phyloP scores from a whole-genome alignment of 495 filamentous ascomycete genomes.

The Podospora pseudocomata region DNA sequence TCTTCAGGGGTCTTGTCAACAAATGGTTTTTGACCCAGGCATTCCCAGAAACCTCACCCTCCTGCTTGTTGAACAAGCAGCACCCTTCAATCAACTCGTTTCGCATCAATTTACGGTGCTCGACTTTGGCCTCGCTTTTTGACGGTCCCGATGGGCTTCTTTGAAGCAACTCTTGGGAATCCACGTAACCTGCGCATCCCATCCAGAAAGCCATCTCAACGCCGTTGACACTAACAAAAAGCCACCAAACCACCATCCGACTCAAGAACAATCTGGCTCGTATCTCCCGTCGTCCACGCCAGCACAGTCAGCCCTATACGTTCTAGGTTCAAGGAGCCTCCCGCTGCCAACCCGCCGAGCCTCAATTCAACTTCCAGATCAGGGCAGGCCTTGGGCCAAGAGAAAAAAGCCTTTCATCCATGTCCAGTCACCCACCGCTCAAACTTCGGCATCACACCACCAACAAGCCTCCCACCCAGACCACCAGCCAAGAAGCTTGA shows the following conservation, averaged over 20 bases:
- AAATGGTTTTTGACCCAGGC: neutral
- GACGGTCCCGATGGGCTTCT: neutral
- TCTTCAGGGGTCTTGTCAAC: neutral
- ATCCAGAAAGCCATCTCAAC: neutral
- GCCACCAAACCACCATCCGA: neutral
- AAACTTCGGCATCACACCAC: neutral
- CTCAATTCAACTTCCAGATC: neutral
- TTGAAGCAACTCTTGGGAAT: neutral
- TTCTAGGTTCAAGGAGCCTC: neutral
- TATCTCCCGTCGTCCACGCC: neutral
- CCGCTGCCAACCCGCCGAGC: neutral
- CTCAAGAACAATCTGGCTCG: neutral
- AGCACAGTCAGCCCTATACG: neutral
- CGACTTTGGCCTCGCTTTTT: neutral
- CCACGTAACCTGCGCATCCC: neutral
- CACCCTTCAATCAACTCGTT: neutral
- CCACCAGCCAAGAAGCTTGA: neutral
- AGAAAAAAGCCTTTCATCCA: constrained; percentile 1
- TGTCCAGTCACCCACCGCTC: neutral
- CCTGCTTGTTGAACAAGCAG: neutral
- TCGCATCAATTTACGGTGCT: neutral
- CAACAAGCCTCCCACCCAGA: neutral
- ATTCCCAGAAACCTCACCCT: neutral
- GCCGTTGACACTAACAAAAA: neutral
- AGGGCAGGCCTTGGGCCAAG: neutral